Evolutionary conservation across 2,329 filamentous ascomycete genomes (phyloP), one percentile per base, ranked within the genome.

Genomic region (Alternaria longipes): DNA sequence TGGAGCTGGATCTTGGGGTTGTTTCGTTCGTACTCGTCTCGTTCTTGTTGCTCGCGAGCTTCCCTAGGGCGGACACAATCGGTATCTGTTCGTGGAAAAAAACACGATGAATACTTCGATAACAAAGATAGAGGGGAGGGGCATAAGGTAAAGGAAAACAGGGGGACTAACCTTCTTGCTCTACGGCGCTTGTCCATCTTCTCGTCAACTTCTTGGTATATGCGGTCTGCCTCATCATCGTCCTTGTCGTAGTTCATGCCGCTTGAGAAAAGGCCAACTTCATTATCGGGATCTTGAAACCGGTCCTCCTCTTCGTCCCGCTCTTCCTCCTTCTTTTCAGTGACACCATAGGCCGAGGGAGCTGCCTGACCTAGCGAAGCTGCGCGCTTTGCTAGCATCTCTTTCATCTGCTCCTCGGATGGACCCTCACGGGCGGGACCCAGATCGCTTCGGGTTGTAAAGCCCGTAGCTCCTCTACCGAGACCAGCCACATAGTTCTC

Each of bases 1-100:
- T 99, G 95, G 70, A 97, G 92, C 76, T 97, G 92, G 54, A 99
- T 97, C 81, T 98, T 99, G 14, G 95, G 95, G 78, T 99, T 98
- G 79, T 97, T 94, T 70, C 91, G 89, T 83, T 99, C 94, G 85
- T 97, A 97, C 74, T 98, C 94, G 77, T 97, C 93, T 79, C 86
- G 89, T 84, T 99, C 94, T 82, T 92, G 87, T 78, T 91, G 85
- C 81, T 99, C 95, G 79, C 95, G 93, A 77, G 90, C 91, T 91
- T 99, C 95, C 88, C 95, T 97, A 86, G 80, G 79, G 80, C 81
- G 84, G 81, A 83, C 84, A 93, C 56, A 59, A 59, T 90, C 90
- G 90, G 87, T 91, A 87, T 90, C 88, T 92, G 88, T 85, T 87
- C 89, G 87, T 84, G 84, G 84, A 86, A 83, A 83, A 82, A 79